Percentiles rank a stretch among this genome's conserved stretches.
These are phyloP conservation scores for Yamadazyma diddensiae DNA, from an alignment of 1,139 yeast species.

Conservation along the genomic window DNA sequence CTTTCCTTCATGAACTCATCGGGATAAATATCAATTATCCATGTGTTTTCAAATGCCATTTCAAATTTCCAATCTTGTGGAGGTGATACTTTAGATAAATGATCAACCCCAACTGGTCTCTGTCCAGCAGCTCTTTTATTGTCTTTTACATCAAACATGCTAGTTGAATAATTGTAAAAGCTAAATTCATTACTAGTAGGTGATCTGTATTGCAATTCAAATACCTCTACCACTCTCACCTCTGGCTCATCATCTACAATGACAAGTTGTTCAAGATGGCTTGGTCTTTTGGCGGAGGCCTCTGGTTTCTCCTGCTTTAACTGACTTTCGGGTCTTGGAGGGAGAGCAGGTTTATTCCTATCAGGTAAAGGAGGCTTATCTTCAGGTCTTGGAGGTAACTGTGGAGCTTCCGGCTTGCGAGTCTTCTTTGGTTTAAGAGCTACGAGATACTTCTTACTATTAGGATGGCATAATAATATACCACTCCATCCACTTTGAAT, in stretches of 20 bases:
- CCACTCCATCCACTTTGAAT: constrained; percentile 56
- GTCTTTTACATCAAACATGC: constrained; percentile 52
- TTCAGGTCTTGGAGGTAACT: constrained; percentile 13
- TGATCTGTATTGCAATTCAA: constrained; percentile 69
- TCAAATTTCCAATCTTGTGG: constrained; percentile 79
- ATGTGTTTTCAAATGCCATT: constrained; percentile 48
- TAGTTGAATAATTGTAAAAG: constrained; percentile 30
- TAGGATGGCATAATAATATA: constrained; percentile 55
- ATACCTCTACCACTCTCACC: constrained; percentile 62
- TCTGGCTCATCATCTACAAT: constrained; percentile 60
- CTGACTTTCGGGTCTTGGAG: constrained; percentile 1
- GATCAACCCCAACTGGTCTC: constrained; percentile 62
- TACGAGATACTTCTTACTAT: constrained; percentile 34
- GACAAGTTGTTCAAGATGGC: background rate
- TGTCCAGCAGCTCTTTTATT: constrained; percentile 53
- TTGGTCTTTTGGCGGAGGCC: background rate
- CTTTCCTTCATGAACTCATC: constrained; percentile 52
- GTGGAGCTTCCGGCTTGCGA: constrained; percentile 10
- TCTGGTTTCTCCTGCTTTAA: background rate
- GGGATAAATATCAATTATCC: constrained; percentile 64
- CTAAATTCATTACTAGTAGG: constrained; percentile 61
- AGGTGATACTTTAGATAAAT: constrained; percentile 55
- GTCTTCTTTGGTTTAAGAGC: constrained; percentile 14
- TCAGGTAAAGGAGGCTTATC: constrained; percentile 1
- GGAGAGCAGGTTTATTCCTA: background rate